Evolutionary conservation across 441 rosid species (phyloP).

Genomic region (Mallotus japonicus): DNA sequence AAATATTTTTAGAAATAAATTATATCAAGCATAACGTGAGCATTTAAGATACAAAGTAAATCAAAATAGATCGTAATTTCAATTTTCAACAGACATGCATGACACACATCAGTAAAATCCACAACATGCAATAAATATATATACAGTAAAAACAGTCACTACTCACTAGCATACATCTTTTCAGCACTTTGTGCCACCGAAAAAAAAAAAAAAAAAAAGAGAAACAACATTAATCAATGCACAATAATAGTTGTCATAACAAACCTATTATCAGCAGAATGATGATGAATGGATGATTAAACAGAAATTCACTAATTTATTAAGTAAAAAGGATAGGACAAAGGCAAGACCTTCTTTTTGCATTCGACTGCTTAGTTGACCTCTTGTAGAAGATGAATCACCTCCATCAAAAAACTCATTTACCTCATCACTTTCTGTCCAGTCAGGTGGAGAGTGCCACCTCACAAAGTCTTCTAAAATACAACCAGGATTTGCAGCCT

Average conservation of each 20-base stretch:
- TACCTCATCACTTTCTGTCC: slow-evolving; percentile 70
- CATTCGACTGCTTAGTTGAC: slow-evolving; percentile 92
- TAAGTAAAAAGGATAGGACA: slow-evolving; percentile 16
- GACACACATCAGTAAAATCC: not conserved
- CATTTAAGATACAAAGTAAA: not conserved
- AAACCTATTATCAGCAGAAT: not conserved
- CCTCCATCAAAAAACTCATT: slow-evolving; percentile 40
- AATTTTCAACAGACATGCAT: not conserved
- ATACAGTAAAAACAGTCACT: not conserved
- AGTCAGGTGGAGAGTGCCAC: slow-evolving; percentile 99
- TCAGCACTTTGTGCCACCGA: not conserved
- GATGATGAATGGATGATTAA: not conserved
- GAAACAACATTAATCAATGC: not conserved
- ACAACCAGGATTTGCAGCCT: slow-evolving; percentile 99
- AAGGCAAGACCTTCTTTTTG: slow-evolving; percentile 78
- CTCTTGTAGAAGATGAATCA: slow-evolving; percentile 44
- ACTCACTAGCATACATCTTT: not conserved
- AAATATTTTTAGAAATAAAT: not conserved
- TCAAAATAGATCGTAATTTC: not conserved
- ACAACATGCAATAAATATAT: not conserved
- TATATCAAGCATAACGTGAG: not conserved
- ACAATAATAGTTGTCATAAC: too few relatives aligned
- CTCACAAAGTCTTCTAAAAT: slow-evolving; percentile 96
- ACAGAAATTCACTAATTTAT: slow-evolving; percentile 13
- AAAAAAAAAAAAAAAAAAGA: not conserved